Evolutionary conservation across 2,329 filamentous ascomycete species (phyloP).

Genomic region (Diaporthe humulicola): DNA sequence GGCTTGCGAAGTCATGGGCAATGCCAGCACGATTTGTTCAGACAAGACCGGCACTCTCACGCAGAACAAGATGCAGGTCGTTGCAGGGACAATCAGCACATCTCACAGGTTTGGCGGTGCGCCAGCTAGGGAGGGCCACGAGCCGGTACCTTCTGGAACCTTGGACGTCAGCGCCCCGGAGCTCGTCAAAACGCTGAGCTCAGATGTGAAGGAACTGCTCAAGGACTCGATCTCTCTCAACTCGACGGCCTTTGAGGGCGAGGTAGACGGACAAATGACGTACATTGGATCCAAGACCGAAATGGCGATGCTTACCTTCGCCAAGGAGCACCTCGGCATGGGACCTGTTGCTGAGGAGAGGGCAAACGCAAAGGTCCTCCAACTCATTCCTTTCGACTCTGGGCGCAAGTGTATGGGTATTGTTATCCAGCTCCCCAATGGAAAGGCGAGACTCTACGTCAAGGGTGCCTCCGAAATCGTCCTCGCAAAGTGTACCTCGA

Average conservation of each 20-base stretch:
- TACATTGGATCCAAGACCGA: constrained; percentile 86
- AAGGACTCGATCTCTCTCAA: constrained; percentile 73
- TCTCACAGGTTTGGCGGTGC: constrained; percentile 66
- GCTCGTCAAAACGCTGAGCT: constrained; percentile 60
- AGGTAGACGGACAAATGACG: constrained; percentile 73
- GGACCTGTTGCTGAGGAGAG: constrained; percentile 74
- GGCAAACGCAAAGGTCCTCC: constrained; percentile 65
- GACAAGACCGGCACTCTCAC: constrained; percentile 78
- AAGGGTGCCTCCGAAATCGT: constrained; percentile 77
- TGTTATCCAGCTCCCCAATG: constrained; percentile 65
- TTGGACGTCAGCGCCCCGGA: constrained; percentile 58
- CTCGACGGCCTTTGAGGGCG: constrained; percentile 83
- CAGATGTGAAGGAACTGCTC: constrained; percentile 65
- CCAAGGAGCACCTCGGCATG: constrained; percentile 76
- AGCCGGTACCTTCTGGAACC: constrained; percentile 33
- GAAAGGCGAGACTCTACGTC: constrained; percentile 68
- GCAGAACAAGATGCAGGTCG: constrained; percentile 78
- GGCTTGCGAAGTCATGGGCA: constrained; percentile 86
- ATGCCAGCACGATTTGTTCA: constrained; percentile 78
- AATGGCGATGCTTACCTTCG: constrained; percentile 79
- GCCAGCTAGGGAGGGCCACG: constrained; percentile 37
- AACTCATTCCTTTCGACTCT: constrained; percentile 83
- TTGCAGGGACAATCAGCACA: constrained; percentile 71
- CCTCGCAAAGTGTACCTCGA: constrained; percentile 67
- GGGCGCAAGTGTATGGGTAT: constrained; percentile 80